Percentiles rank a stretch among this genome's conserved stretches.
These are phyloP conservation scores for Clonostachys chloroleuca DNA, from an alignment of 2,329 filamentous ascomycete genomes.

Conservation along the genomic window DNA sequence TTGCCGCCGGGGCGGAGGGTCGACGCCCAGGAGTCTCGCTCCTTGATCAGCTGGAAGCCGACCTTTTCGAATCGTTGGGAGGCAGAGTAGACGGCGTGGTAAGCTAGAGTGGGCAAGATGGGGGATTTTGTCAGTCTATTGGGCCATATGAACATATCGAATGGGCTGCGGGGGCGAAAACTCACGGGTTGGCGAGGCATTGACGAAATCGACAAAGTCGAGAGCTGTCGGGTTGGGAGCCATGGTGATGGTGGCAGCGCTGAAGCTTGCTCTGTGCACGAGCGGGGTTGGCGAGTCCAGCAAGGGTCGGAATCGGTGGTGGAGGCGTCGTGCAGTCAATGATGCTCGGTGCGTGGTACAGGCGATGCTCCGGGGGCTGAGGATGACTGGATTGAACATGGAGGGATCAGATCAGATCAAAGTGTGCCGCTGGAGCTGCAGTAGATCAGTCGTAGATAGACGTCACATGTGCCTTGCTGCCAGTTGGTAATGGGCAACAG, in stretches of 20 bases:
- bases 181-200: constrained; percentile 89
- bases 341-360: too few relatives aligned
- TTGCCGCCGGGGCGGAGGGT: constrained; percentile 81
- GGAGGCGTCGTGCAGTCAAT: too few relatives aligned
- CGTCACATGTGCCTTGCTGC: too few relatives aligned
- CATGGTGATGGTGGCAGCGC: constrained; percentile 35
- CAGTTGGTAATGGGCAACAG: too few relatives aligned
- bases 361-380: too few relatives aligned
- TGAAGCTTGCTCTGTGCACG: constrained; percentile 9
- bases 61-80: constrained; percentile 73
- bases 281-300: too few relatives aligned
- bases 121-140: constrained; percentile 1
- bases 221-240: constrained; percentile 55
- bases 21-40: constrained; percentile 84
- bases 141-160: background rate
- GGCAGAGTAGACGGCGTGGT: constrained; percentile 84
- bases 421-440: too few relatives aligned
- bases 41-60: constrained; percentile 84
- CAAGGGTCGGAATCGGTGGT: too few relatives aligned
- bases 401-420: too few relatives aligned
- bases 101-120: constrained; percentile 54
- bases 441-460: too few relatives aligned
- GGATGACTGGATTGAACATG: too few relatives aligned
- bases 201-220: constrained; percentile 91
- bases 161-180: constrained; percentile 4